These are phyloP conservation scores for Metschnikowia arizonensis DNA, from an alignment of 805 yeast species.

Conservation along the genomic window DNA sequence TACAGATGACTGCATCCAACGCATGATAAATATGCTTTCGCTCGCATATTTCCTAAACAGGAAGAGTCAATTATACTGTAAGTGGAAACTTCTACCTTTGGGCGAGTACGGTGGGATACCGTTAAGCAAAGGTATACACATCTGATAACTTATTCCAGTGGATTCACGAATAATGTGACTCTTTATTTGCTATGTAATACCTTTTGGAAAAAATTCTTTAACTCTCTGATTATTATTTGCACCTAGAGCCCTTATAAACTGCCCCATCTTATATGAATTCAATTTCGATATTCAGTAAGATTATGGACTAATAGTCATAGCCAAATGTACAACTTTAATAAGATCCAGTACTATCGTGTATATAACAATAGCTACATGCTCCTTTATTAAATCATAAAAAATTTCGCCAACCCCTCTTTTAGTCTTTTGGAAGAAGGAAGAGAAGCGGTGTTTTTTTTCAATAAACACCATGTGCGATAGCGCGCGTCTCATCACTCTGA, in stretches of 20 bases:
- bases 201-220: too few relatives aligned
- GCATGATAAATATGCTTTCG: neutral
- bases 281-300: neutral
- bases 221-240: neutral
- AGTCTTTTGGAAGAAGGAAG: neutral
- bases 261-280: neutral
- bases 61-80: neutral
- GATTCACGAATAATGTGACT: neutral
- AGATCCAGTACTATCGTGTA: too few relatives aligned
- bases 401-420: neutral
- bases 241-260: neutral
- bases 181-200: too few relatives aligned
- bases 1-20: neutral
- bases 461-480: neutral
- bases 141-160: neutral
- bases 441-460: neutral
- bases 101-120: neutral
- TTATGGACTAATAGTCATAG: neutral
- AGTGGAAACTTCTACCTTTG: neutral
- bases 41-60: slow-evolving; percentile 3
- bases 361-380: too few relatives aligned
- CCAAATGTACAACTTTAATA: too few relatives aligned
- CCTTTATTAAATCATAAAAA: too few relatives aligned
- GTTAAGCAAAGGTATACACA: neutral
- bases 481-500: slow-evolving; percentile 1